Conservation (phyloP, 768 basidiomycete species). For the Hypsizygus marmoreus region DNA sequence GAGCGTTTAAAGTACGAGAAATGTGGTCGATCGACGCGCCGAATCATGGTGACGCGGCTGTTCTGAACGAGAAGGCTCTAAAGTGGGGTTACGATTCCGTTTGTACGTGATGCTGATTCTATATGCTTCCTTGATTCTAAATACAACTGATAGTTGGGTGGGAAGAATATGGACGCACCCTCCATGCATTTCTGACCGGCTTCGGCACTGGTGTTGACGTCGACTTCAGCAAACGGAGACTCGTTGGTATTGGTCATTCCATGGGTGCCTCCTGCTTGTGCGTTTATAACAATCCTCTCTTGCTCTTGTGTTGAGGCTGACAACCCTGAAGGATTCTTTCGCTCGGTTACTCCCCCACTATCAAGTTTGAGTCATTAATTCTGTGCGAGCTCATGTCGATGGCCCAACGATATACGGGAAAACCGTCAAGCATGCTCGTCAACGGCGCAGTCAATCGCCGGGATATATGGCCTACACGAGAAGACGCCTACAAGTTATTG, state of each 20-base stretch:
- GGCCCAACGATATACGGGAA: slow-evolving; percentile 12
- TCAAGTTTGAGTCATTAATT: slow-evolving; percentile 41
- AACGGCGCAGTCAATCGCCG: slow-evolving; percentile 39
- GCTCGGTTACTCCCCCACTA: slow-evolving; percentile 38
- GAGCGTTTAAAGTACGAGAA: slow-evolving; percentile 41
- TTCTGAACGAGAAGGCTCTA: slow-evolving; percentile 46
- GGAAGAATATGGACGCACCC: slow-evolving; percentile 52
- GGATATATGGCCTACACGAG: slow-evolving; percentile 53
- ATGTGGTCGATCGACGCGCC: slow-evolving; percentile 54
- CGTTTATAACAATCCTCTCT: slow-evolving; percentile 13
- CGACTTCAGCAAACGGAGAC: slow-evolving; percentile 47
- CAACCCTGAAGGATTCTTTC: slow-evolving; percentile 37
- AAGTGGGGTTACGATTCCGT: slow-evolving; percentile 39
- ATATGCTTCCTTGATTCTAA: background rate
- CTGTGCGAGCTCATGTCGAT: slow-evolving; percentile 50
- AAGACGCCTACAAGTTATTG: slow-evolving; percentile 44
- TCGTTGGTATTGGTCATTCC: slow-evolving; percentile 58
- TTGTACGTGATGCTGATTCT: slow-evolving; percentile 34
- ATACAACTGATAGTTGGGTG: slow-evolving; percentile 39
- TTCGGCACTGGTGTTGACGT: slow-evolving; percentile 48
- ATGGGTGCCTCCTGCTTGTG: slow-evolving; percentile 53
- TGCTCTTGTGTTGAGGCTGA: background rate
- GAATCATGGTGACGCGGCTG: slow-evolving; percentile 56
- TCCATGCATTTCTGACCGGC: slow-evolving; percentile 51
- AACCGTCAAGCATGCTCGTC: slow-evolving; percentile 23